These are phyloP conservation scores for Monosporascus sp. DNA, from an alignment of 2,329 filamentous ascomycete species.

Conservation along the genomic window DNA sequence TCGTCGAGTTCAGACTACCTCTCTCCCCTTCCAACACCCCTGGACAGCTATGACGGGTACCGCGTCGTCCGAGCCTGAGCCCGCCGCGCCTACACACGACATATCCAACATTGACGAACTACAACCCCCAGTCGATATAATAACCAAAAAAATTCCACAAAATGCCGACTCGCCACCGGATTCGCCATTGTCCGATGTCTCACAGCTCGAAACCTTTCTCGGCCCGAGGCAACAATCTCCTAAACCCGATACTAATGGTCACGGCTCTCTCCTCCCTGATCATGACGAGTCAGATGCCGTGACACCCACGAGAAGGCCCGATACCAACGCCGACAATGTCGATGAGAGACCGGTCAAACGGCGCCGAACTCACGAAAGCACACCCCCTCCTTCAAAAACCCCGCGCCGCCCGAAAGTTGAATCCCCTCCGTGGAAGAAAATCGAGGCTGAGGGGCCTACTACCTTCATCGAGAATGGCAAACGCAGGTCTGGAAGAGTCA, in stretches of 20 bases:
- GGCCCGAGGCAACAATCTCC: not conserved
- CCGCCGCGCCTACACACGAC: conserved; percentile 31
- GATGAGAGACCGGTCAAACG: conserved; percentile 57
- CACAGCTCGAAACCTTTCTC: not conserved
- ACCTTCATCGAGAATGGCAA: conserved; percentile 71
- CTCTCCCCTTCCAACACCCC: conserved; percentile 34
- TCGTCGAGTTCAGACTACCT: conserved; percentile 49
- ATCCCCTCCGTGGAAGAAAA: conserved; percentile 92
- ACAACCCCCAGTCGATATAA: conserved; percentile 11
- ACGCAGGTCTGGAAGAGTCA: conserved; percentile 61
- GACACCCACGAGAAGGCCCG: conserved; percentile 15
- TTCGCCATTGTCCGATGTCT: not conserved
- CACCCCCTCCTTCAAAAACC: conserved; percentile 28
- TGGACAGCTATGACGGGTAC: conserved; percentile 52
- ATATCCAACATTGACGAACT: conserved; percentile 9
- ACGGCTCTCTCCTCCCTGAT: not conserved
- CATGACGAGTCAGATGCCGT: conserved; percentile 1
- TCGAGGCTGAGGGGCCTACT: conserved; percentile 79
- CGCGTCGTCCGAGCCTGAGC: conserved; percentile 46
- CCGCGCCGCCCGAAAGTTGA: conserved; percentile 41
- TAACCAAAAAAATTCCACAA: conserved; percentile 5
- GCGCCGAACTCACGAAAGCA: conserved; percentile 51
- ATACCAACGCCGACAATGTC: conserved; percentile 20
- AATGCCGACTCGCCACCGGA: conserved; percentile 1
- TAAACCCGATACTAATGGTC: conserved; percentile 11